phyloP scores from a whole-genome alignment of 805 yeast genomes.

The Brettanomyces bruxellensis region DNA sequence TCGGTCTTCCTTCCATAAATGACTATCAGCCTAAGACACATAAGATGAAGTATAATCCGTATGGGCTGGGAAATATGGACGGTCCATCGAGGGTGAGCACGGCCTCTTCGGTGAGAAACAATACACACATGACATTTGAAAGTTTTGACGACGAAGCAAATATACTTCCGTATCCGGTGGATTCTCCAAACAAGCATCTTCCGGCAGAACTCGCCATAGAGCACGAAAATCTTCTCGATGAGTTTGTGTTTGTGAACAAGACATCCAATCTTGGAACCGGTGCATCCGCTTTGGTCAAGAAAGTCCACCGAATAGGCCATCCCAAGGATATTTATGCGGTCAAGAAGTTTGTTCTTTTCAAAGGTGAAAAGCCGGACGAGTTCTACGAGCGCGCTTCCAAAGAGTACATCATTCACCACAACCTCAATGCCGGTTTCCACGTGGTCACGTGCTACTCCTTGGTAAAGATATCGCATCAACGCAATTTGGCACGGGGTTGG shows the following conservation, averaged over 20 bases:
- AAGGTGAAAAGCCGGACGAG: constrained; percentile 59
- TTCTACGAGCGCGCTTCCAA: constrained; percentile 63
- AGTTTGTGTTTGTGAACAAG: constrained; percentile 40
- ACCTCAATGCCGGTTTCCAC: constrained; percentile 47
- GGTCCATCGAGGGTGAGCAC: constrained; percentile 20
- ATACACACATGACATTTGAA: constrained; percentile 18
- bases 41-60: constrained; percentile 57
- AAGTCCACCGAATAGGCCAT: constrained; percentile 28
- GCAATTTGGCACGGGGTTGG: constrained; percentile 60
- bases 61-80: constrained; percentile 29
- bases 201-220: constrained; percentile 49
- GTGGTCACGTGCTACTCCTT: constrained; percentile 51
- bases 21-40: constrained; percentile 12
- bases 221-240: constrained; percentile 45
- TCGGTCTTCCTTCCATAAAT: constrained; percentile 24
- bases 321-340: constrained; percentile 54
- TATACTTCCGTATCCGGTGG: constrained; percentile 55
- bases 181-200: constrained; percentile 58
- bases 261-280: constrained; percentile 59
- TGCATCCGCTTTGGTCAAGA: constrained; percentile 64
- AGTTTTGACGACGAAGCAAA: constrained; percentile 32
- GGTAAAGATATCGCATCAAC: constrained; percentile 51
- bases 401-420: constrained; percentile 60
- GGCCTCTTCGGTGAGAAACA: constrained; percentile 11
- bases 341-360: constrained; percentile 56